A percentile compares a stretch with the other conserved stretches of the same genome.
Evolutionary conservation across 1,284 basidiomycete species (phyloP).

Genomic region (Pseudozyma thailandica): DNA sequence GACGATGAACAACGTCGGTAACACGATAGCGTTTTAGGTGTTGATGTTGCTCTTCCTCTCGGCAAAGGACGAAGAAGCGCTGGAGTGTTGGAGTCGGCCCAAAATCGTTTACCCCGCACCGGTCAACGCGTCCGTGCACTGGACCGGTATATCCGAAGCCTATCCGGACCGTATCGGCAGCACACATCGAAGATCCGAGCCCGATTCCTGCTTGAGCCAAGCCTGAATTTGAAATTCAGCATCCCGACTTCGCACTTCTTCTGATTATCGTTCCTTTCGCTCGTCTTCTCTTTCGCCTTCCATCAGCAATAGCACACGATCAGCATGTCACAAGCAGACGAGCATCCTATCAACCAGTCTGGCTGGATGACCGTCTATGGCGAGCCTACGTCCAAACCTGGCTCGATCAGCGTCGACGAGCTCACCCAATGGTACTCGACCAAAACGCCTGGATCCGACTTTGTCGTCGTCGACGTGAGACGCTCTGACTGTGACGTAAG

Average conservation of each 20-base stretch:
- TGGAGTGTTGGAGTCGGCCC: slow-evolving; percentile 1
- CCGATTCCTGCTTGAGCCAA: background rate
- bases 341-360: slow-evolving; percentile 37
- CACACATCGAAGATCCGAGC: background rate
- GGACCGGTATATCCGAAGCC: slow-evolving; percentile 1
- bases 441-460: slow-evolving; percentile 44
- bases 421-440: slow-evolving; percentile 31
- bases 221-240: background rate
- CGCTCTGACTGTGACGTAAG: slow-evolving; percentile 55
- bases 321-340: slow-evolving; percentile 19
- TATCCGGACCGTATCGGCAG: background rate
- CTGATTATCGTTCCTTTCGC: background rate
- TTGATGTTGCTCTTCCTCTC: background rate
- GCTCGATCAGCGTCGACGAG: slow-evolving; percentile 42
- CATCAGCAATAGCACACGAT: background rate
- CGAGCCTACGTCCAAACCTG: slow-evolving; percentile 34
- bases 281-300: background rate
- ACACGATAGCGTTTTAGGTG: too few relatives aligned
- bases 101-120: slow-evolving; percentile 28
- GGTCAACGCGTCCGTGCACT: background rate
- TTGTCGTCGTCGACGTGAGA: slow-evolving; percentile 55
- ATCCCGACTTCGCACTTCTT: too few relatives aligned
- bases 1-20: too few relatives aligned
- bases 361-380: slow-evolving; percentile 47
- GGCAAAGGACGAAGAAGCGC: background rate